Base-by-base conservation (phyloP, 1,284 basidiomycete genomes). In the Takashimella koratensis region DNA sequence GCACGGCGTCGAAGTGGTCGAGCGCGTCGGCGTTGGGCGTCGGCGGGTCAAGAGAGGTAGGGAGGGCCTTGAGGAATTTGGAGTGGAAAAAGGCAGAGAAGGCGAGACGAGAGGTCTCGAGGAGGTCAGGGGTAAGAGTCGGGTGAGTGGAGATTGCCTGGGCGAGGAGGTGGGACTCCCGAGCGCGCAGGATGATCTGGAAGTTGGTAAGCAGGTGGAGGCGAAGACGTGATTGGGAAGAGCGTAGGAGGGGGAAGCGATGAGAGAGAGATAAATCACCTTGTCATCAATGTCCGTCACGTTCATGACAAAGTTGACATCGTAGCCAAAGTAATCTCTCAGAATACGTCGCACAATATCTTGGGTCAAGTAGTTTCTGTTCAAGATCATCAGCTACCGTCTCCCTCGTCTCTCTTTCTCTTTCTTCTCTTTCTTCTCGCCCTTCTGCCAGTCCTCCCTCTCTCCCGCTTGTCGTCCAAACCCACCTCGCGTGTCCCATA, bases 261-360 rank as follows among this genome's bases (percentile, higher is more conserved):
- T 8, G 30, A 36, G 30, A 8, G 16, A 36, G 16, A 16, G 16
- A 36, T 36, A 16, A 36, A 36, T 36, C 60, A 91, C 95, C 83
- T 99, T 99, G 82, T 98, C 96, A 72, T 99, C 96, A 61, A 99
- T 96, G 76, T 99, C 96, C 4, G 96, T 99, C 67, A 99, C 86
- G 77, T 99, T 99, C 93, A 97, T 97, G 53, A 98, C 95, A 74
- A 98, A 98, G 73, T 97, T 90, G 55, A 98, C 87, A 70, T 98
- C 90, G 73, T 96, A 98, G 44, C 89, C 88, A 77, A 98, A 97
- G 77, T 97, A 98, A 77, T 98, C 93, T 2, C 87, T 82, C 78
- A 98, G 81, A 58, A 99, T 92, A 49, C 96, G 82, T 52, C 96
- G 83, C 43, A 99, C 81, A 64, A 98, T 84, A 74, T 99, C 96